Evolutionary conservation across 148 eudicot species (phyloP).

Genomic region (Nepenthes mirabilis): DNA sequence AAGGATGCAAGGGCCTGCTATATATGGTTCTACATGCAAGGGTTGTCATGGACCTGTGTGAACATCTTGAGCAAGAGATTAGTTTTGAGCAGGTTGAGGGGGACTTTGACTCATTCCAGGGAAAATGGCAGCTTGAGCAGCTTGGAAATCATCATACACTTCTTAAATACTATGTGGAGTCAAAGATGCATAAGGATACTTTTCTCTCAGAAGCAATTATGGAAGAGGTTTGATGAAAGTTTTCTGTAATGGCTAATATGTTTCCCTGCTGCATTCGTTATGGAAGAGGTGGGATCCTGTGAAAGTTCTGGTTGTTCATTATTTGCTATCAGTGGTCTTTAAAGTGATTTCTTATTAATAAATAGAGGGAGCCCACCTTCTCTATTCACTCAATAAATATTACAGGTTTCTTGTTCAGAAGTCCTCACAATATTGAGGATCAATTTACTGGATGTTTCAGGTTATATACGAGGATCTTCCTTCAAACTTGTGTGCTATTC

Average conservation of each 20-base stretch:
- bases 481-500: conserved; percentile 84
- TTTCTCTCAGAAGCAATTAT: conserved; percentile 85
- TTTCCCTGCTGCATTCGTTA: neutral
- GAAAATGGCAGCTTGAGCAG: conserved; percentile 92
- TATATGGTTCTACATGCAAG: conserved; percentile 99
- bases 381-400: neutral
- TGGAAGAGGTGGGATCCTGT: neutral
- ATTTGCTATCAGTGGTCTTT: too few species aligned
- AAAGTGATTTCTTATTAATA: too few species aligned
- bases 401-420: neutral
- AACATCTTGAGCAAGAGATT: conserved; percentile 68
- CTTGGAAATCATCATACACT: conserved; percentile 89
- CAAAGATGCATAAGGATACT: conserved; percentile 80
- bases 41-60: conserved; percentile 82
- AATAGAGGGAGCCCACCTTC: too few species aligned
- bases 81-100: conserved; percentile 95
- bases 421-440: neutral
- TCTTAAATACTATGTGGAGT: conserved; percentile 84
- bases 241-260: neutral
- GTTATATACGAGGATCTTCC: conserved; percentile 98
- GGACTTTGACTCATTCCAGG: conserved; percentile 78
- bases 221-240: conserved; percentile 66
- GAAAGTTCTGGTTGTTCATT: neutral
- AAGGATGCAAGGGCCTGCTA: conserved; percentile 95
- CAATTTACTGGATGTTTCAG: conserved; percentile 17